Evolutionary conservation across 2,329 filamentous ascomycete genomes (phyloP).

Genomic region (Capronia americana): DNA sequence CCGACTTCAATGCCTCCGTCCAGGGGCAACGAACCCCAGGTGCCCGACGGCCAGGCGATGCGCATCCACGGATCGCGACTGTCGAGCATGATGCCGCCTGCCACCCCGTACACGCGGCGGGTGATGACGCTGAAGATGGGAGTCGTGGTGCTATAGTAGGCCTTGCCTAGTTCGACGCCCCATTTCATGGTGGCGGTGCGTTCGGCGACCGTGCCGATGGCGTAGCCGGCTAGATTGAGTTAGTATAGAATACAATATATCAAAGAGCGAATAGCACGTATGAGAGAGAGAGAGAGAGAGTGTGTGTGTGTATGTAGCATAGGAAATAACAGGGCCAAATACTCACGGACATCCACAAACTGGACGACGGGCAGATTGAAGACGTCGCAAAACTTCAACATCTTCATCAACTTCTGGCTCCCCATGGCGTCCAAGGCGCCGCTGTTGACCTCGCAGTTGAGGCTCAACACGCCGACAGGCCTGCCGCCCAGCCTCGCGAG

Average conservation of each 20-base stretch:
- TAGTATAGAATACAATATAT: background rate
- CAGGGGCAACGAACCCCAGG: slow-evolving; percentile 68
- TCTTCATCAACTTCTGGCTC: slow-evolving; percentile 65
- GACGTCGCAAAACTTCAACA: slow-evolving; percentile 69
- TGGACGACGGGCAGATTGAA: slow-evolving; percentile 70
- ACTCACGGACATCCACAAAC: slow-evolving; percentile 65
- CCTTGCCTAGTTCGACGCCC: slow-evolving; percentile 65
- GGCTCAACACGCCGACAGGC: slow-evolving; percentile 65
- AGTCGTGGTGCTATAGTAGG: slow-evolving; percentile 68
- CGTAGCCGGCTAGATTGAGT: slow-evolving; percentile 58
- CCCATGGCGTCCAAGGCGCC: slow-evolving; percentile 67
- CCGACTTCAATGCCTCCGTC: slow-evolving; percentile 70
- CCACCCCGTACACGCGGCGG: slow-evolving; percentile 67
- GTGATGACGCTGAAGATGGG: slow-evolving; percentile 70
- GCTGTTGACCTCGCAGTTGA: slow-evolving; percentile 67
- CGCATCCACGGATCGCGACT: slow-evolving; percentile 66
- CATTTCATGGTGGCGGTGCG: slow-evolving; percentile 69
- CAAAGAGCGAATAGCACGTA: background rate
- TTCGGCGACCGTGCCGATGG: slow-evolving; percentile 68
- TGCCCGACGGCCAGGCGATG: slow-evolving; percentile 68
- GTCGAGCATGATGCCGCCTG: slow-evolving; percentile 69
- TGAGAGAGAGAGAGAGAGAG: background rate
- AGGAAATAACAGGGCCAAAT: background rate
- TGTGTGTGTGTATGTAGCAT: background rate
- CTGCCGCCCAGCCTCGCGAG: slow-evolving; percentile 64